A percentile compares a stretch with the other conserved stretches of the same genome.
phyloP scores from a whole-genome alignment of 2,329 filamentous ascomycete genomes.

The Blumeriella jaapii region DNA sequence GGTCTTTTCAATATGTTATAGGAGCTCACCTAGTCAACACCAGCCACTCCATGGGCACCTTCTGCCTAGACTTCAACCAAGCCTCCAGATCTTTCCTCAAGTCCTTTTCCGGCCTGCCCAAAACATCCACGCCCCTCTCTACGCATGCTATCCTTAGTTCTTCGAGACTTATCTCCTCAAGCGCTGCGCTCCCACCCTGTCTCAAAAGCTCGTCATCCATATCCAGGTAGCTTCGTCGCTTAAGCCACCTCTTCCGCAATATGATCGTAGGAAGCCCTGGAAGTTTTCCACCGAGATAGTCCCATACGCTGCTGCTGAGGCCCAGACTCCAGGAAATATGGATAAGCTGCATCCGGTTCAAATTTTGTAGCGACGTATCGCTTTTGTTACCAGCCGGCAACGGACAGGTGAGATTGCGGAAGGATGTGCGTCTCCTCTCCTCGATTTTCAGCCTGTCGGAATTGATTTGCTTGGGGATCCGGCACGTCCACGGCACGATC shows the following conservation, averaged over 20 bases:
- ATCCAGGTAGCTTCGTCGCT: slow-evolving; percentile 50
- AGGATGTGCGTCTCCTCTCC: slow-evolving; percentile 37
- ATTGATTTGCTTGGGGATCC: slow-evolving; percentile 67
- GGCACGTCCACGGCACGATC: slow-evolving; percentile 69
- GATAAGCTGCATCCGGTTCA: slow-evolving; percentile 30
- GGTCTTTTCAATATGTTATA: no score
- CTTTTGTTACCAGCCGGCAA: slow-evolving; percentile 14
- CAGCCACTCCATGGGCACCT: slow-evolving; percentile 21
- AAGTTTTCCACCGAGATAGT: slow-evolving; percentile 31
- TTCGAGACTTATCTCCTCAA: slow-evolving; percentile 41
- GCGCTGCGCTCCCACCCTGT: slow-evolving; percentile 51
- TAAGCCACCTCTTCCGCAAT: slow-evolving; percentile 41
- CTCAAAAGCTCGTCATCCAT: slow-evolving; percentile 61
- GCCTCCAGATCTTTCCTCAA: slow-evolving; percentile 29
- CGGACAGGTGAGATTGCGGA: slow-evolving; percentile 30
- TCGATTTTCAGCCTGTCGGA: slow-evolving; percentile 43
- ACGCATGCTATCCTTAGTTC: slow-evolving; percentile 62
- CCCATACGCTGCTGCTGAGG: slow-evolving; percentile 31
- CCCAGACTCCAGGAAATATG: slow-evolving; percentile 33
- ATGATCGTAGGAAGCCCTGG: slow-evolving; percentile 34
- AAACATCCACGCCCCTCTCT: slow-evolving; percentile 52
- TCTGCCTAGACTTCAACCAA: slow-evolving; percentile 31
- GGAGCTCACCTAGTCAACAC: slow-evolving; percentile 27
- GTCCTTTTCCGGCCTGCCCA: slow-evolving; percentile 30
- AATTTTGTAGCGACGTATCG: slow-evolving; percentile 20